These are phyloP conservation scores for Neurospora cerealis DNA, from an alignment of 495 filamentous ascomycete species.

Conservation along the genomic window DNA sequence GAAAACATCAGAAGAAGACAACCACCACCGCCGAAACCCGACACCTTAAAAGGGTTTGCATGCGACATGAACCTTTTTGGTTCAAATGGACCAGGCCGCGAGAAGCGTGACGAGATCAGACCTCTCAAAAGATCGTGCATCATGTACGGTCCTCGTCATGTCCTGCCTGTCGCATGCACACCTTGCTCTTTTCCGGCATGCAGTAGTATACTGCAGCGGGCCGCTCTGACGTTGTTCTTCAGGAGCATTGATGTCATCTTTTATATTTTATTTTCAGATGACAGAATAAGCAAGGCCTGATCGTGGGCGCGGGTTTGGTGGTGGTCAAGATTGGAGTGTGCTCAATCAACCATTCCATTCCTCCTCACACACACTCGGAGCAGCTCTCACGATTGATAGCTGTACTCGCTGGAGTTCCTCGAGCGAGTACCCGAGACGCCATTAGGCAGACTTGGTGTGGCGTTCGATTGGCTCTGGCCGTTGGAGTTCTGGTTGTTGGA, in stretches of 20 bases:
- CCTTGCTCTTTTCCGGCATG: not conserved
- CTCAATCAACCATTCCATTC: not conserved
- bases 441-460: constrained; percentile 22
- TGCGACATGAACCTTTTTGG: not conserved
- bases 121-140: not conserved
- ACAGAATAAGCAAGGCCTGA: not conserved
- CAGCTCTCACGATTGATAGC: constrained; percentile 10
- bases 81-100: not conserved
- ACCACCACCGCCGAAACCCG: not conserved
- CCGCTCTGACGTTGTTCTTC: not conserved
- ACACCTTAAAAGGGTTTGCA: not conserved
- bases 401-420: constrained; percentile 7
- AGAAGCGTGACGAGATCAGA: not conserved
- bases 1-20: not conserved
- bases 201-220: not conserved
- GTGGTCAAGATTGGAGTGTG: not conserved
- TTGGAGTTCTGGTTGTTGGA: constrained; percentile 5
- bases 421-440: constrained; percentile 14
- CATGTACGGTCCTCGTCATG: not conserved
- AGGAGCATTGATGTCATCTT: not conserved
- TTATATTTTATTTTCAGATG: not conserved
- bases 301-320: not conserved
- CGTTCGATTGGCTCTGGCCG: constrained; percentile 6
- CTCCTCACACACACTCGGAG: not conserved
- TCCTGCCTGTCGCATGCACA: not conserved